These are phyloP conservation scores for Ajuga chamaepitys DNA, from an alignment of 257 asterid species.

Conservation along the genomic window DNA sequence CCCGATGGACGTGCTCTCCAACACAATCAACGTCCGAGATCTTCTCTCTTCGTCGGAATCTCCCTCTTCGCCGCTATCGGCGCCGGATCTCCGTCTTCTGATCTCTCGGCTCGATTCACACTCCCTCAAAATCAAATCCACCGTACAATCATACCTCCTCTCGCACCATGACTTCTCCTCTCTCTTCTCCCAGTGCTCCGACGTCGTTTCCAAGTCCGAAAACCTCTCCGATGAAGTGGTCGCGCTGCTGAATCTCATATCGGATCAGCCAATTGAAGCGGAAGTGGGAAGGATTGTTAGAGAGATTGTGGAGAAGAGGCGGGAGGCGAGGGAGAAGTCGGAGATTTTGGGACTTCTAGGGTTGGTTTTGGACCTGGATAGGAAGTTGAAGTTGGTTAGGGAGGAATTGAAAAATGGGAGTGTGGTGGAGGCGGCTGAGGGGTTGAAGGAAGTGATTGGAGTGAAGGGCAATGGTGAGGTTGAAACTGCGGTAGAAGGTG, in stretches of 20 bases:
- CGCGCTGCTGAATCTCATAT: constrained; percentile 43
- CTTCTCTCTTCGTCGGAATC: constrained; percentile 66
- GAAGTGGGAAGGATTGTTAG: constrained; percentile 39
- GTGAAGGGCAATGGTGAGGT: constrained; percentile 35
- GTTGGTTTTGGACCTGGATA: constrained; percentile 52
- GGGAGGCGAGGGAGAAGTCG: constrained; percentile 60
- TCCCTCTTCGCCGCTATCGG: constrained; percentile 65
- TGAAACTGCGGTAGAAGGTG: constrained; percentile 32
- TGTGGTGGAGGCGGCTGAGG: constrained; percentile 65
- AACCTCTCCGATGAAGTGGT: constrained; percentile 34
- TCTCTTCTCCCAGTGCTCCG: constrained; percentile 71
- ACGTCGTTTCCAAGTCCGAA: no score
- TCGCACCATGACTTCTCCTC: constrained; percentile 78
- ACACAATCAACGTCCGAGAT: constrained; percentile 71
- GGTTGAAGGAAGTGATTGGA: constrained; percentile 47
- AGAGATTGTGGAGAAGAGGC: constrained; percentile 56
- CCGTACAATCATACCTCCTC: constrained; percentile 68
- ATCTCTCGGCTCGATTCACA: constrained; percentile 73
- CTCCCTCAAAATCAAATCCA: constrained; percentile 71
- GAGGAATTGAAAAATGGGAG: constrained; percentile 43
- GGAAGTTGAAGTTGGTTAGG: constrained; percentile 38
- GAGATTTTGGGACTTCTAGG: constrained; percentile 52
- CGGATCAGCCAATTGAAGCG: constrained; percentile 57
- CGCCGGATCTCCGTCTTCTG: constrained; percentile 95
- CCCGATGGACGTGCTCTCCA: no score